Base-by-base conservation (phyloP, 2,329 filamentous ascomycete species). In the Massarina eburnea region DNA sequence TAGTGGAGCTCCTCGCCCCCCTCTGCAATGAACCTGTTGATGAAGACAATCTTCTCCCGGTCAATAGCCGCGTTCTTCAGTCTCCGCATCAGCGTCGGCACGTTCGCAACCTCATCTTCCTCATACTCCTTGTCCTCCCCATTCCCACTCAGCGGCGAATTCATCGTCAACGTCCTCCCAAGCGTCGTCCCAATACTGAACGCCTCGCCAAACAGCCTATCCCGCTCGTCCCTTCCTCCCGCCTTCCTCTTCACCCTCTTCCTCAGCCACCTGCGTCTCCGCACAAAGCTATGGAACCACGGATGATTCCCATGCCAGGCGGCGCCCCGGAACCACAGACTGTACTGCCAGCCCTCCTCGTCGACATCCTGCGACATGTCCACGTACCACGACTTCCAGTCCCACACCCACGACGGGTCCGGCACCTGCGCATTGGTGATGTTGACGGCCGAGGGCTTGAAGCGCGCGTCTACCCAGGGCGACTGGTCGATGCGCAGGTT, bases 241-340 rank as follows among this genome's bases (percentile, higher is more conserved):
- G 63, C 43, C 36, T 68, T 75, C 64, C 82, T 81, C 71, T 87
- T 89, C 41, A 87, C 79, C 26, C 94, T 80, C 67, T 89, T 87
- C 34, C 94, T 80, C 43, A 92, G 83, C 94, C 94, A 99, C 18
- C 89, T 83, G 51, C 94, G 81, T 56, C 94, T 79, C 27, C 94
- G 80, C n/a, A 96, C 94, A 64, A 92, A 99, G 1, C 90, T 95
- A 67, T 91, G 92, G 71, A 90, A 96, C 91, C 92, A 97, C 20
- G 83, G 86, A 65, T 86, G 83, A 15, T 88, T 88, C 3, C 86
- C 85, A 69, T 99, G 94, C 94, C 94, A 99, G 7, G 71, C 66
- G 46, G 72, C 54, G 39, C 70, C 68, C 29, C 68, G 64, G 65
- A 97, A 99, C 55, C 88, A 86, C 66, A 96, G 91, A 14, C 89